phyloP scores from a whole-genome alignment of 768 basidiomycete species.

The Leccinum aurantiacum region DNA sequence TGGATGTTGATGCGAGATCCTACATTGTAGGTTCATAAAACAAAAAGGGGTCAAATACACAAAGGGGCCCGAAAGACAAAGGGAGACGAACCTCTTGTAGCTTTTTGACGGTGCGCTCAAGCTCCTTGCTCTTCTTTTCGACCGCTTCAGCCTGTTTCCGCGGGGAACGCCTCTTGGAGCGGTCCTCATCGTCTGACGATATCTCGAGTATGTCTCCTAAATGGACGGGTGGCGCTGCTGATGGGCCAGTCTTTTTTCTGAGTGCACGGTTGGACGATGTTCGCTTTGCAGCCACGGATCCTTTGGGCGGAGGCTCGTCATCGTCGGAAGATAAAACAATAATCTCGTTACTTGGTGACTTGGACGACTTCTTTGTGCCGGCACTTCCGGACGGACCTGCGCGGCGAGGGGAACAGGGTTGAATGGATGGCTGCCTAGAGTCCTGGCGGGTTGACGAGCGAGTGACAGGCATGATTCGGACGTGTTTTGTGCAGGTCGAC shows the following conservation, averaged over 20 bases:
- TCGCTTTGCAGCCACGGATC: constrained; percentile 15
- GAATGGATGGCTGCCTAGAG: background rate
- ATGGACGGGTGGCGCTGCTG: constrained; percentile 8
- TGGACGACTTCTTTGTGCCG: constrained; percentile 17
- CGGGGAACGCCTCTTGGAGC: constrained; percentile 5
- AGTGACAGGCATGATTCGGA: constrained; percentile 29
- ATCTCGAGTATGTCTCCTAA: constrained; percentile 52
- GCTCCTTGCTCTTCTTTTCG: constrained; percentile 12
- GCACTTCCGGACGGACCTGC: constrained; percentile 7
- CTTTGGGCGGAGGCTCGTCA: constrained; percentile 26
- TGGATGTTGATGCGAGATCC: constrained; percentile 20
- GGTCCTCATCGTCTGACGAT: constrained; percentile 52
- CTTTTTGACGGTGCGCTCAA: constrained; percentile 43
- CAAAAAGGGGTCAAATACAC: background rate
- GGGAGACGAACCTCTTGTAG: constrained; percentile 42
- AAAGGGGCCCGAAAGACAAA: background rate
- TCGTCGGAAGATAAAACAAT: constrained; percentile 38
- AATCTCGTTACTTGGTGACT: constrained; percentile 24
- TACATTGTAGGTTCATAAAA: constrained; percentile 2
- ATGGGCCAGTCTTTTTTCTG: constrained; percentile 24
- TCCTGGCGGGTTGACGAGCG: constrained; percentile 27
- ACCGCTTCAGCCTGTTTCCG: constrained; percentile 22
- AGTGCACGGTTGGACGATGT: background rate
- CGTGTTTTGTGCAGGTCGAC: background rate
- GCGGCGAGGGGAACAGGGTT: constrained; percentile 11